Evolutionary conservation across 2,329 filamentous ascomycete species (phyloP).

Genomic region (Thyridium curvatum): DNA sequence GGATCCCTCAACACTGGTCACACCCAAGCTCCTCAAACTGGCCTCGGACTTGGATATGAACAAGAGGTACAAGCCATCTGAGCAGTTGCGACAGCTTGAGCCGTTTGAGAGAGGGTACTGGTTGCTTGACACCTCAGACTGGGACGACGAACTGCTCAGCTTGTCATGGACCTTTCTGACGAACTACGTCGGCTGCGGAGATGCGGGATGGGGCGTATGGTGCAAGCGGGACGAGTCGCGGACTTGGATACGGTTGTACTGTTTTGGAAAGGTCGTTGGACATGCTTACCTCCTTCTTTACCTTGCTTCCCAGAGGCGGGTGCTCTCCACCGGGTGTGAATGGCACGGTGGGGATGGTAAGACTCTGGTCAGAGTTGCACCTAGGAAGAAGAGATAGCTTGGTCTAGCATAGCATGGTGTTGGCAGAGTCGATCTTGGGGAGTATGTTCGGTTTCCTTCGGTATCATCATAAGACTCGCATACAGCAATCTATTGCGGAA

Average conservation of each 20-base stretch:
- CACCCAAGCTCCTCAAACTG: slow-evolving; percentile 46
- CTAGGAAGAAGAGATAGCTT: slow-evolving; percentile 10
- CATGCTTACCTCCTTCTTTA: slow-evolving; percentile 74
- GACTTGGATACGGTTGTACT: slow-evolving; percentile 58
- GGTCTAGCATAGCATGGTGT: no score
- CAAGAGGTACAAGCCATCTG: slow-evolving; percentile 45
- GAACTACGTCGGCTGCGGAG: slow-evolving; percentile 51
- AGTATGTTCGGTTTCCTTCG: no score
- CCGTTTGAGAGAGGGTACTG: slow-evolving; percentile 73
- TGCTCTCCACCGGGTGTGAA: slow-evolving; percentile 48
- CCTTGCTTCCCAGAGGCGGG: slow-evolving; percentile 58
- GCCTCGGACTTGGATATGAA: slow-evolving; percentile 43
- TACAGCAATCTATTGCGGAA: no score
- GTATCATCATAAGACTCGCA: no score
- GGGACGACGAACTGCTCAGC: slow-evolving; percentile 40
- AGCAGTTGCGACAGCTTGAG: slow-evolving; percentile 39
- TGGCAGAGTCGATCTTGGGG: no score
- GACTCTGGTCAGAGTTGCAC: slow-evolving; percentile 37
- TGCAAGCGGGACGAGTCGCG: slow-evolving; percentile 40
- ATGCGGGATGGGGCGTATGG: slow-evolving; percentile 63
- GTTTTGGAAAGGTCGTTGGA: slow-evolving; percentile 68
- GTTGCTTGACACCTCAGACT: slow-evolving; percentile 53
- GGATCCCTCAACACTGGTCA: slow-evolving; percentile 44
- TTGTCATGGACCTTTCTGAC: slow-evolving; percentile 57
- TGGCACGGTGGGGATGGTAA: slow-evolving; percentile 64